A percentile compares a stretch with the other conserved stretches of the same genome.
Evolutionary conservation across 768 basidiomycete species (phyloP).

Genomic region (Macrolepiota albuminosa): DNA sequence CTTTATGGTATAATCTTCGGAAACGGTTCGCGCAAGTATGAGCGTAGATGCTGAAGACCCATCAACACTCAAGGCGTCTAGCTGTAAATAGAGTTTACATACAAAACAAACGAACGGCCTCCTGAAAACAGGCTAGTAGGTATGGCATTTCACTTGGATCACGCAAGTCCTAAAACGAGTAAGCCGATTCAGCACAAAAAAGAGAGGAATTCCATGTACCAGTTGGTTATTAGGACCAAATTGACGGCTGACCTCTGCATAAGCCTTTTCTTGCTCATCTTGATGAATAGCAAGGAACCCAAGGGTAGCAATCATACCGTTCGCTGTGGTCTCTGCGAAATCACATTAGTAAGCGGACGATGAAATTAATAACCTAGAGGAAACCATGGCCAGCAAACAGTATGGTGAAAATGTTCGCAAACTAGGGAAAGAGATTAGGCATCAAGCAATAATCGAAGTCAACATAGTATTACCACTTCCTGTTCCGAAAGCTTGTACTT

Average conservation of each 20-base stretch:
- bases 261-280: constrained; percentile 43
- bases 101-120: constrained; percentile 26
- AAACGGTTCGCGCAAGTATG: constrained; percentile 21
- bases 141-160: constrained; percentile 20
- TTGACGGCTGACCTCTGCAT: constrained; percentile 35
- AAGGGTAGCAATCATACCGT: constrained; percentile 42
- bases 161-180: constrained; percentile 9
- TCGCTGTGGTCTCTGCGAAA: constrained; percentile 44
- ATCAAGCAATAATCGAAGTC: background rate
- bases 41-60: constrained; percentile 15
- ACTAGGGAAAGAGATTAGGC: constrained; percentile 6
- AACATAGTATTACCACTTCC: constrained; percentile 16
- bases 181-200: background rate
- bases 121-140: constrained; percentile 25
- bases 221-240: constrained; percentile 28
- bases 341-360: background rate
- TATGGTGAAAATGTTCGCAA: constrained; percentile 20
- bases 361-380: background rate
- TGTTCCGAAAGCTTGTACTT: constrained; percentile 15
- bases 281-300: constrained; percentile 40
- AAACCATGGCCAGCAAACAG: constrained; percentile 24
- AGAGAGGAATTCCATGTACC: constrained; percentile 10
- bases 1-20: constrained; percentile 19
- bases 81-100: constrained; percentile 1
- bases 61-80: background rate